A percentile compares a stretch with the other conserved stretches of the same genome.
Conservation (phyloP, 768 basidiomycete genomes). For the Pseudohyphozyma bogoriensis region DNA sequence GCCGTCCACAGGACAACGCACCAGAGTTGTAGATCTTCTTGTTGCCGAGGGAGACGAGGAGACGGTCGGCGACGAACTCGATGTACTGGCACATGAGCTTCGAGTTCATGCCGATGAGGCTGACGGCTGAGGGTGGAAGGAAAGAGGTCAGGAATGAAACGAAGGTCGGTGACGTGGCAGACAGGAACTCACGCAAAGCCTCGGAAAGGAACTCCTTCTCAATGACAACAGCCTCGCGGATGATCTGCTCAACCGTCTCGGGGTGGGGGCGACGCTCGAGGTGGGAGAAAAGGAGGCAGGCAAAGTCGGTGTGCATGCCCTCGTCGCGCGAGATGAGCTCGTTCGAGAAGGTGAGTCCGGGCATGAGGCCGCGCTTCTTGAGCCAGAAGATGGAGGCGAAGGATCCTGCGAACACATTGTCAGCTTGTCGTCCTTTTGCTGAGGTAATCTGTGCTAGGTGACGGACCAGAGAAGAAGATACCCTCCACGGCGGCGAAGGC, state of each 20-base stretch:
- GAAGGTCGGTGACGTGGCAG: too few relatives aligned
- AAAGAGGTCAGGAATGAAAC: too few relatives aligned
- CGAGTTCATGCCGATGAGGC: slow-evolving; percentile 85
- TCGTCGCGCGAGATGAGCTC: slow-evolving; percentile 93
- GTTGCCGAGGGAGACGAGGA: slow-evolving; percentile 73
- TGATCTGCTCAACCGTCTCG: slow-evolving; percentile 57
- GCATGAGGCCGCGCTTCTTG: slow-evolving; percentile 96
- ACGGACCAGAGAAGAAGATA: slow-evolving; percentile 75
- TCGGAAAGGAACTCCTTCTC: slow-evolving; percentile 36
- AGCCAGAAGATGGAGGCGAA: slow-evolving; percentile 94
- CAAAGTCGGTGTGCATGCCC: slow-evolving; percentile 94
- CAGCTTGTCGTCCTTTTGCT: not conserved
- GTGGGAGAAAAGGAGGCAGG: slow-evolving; percentile 78
- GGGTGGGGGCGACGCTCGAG: slow-evolving; percentile 73
- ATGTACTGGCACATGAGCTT: slow-evolving; percentile 70
- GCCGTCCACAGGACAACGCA: too few relatives aligned
- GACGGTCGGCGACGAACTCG: slow-evolving; percentile 81
- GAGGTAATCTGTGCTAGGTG: not conserved
- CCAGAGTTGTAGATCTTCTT: slow-evolving; percentile 64
- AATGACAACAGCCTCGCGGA: slow-evolving; percentile 62
- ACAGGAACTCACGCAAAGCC: too few relatives aligned
- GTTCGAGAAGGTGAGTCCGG: slow-evolving; percentile 90
- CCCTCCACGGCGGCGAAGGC: slow-evolving; percentile 95
- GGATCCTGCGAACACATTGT: slow-evolving; percentile 41
- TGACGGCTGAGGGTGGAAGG: too few relatives aligned